Conservation (phyloP, 2,329 filamentous ascomycete genomes). For the Geoglossum cookeanum region DNA sequence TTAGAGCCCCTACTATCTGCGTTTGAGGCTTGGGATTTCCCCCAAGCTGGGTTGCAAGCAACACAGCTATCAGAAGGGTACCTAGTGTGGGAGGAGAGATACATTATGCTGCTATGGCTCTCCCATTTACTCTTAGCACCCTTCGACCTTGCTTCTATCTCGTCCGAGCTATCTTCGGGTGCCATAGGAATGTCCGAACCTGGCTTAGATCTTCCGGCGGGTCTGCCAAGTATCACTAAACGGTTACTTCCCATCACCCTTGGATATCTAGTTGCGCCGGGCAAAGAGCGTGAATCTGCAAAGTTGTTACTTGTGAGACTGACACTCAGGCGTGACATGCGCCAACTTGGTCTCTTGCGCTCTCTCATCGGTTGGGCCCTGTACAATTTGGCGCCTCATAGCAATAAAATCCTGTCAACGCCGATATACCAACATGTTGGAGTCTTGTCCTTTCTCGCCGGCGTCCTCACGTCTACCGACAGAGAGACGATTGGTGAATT, state of each 20-base stretch:
- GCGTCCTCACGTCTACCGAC: slow-evolving; percentile 50
- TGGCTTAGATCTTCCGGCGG: slow-evolving; percentile 35
- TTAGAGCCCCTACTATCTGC: slow-evolving; percentile 62
- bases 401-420: slow-evolving; percentile 19
- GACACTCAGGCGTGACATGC: slow-evolving; percentile 76
- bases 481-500: slow-evolving; percentile 54
- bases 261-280: slow-evolving; percentile 51
- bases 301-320: slow-evolving; percentile 63
- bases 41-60: slow-evolving; percentile 10
- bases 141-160: slow-evolving; percentile 80
- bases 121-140: slow-evolving; percentile 68
- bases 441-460: slow-evolving; percentile 59
- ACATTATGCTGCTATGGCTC: slow-evolving; percentile 74
- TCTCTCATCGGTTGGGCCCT: slow-evolving; percentile 55
- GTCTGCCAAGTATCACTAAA: slow-evolving; percentile 49
- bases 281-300: slow-evolving; percentile 83
- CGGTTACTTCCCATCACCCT: slow-evolving; percentile 53
- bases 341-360: slow-evolving; percentile 49
- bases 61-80: slow-evolving; percentile 9
- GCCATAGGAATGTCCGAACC: slow-evolving; percentile 14
- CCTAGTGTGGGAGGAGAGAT: slow-evolving; percentile 74
- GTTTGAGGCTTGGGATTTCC: slow-evolving; percentile 39
- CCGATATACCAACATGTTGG: slow-evolving; percentile 63
- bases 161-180: slow-evolving; percentile 19
- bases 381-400: slow-evolving; percentile 31